Evolutionary conservation across 2,329 filamentous ascomycete genomes (phyloP), one percentile per base, ranked within the genome.

Genomic region (Claviceps sp.): DNA sequence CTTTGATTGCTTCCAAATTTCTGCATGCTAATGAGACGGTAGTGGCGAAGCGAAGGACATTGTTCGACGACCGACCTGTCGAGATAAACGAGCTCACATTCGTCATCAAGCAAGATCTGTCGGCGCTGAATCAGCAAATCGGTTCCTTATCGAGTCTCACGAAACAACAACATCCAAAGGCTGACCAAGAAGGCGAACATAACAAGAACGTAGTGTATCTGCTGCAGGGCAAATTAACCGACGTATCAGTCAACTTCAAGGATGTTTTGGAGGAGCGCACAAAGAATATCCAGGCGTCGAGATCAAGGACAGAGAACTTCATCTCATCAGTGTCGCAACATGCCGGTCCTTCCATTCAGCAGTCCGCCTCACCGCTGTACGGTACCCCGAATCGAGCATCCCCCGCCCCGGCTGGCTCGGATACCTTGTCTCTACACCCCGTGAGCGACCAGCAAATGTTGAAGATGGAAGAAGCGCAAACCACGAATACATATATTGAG

Each of bases 71-170:
- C 72, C 82, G 88, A 65, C 89, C 93, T 0, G 87, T 96, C 52
- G 93, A 98, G 70, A 96, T 97, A 67, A 93, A 93, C 67, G 89
- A 97, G 69, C 81, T 96, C 66, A 96, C 90, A 7, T 96, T 90
- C 63, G 87, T 97, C 64, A 96, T 97, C 75, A 97, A 97, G 72
- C 91, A 97, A 74, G 91, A 97, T 63, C 79, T 97, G 50, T 88
- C 89, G 1, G 82, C 74, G 9, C 67, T 81, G 22, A 97, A 96
- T 69, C 82, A 89, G 59, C 87, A 95, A 64, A 97, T 97, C 60
- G 85, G 86, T 46, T 75, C 77, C 9, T 74, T 98, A n/a, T 87
- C 95, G 64, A 72, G 77, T 6, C 76, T 96, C 46, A 85, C 89
- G 14, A 79, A 83, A 51, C 79, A 87, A 54, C 84, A 90, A 67